A percentile compares a stretch with the other conserved stretches of the same genome.
Conservation (phyloP, 192 early-diverging fungal species). For the Phycomyces blakesleeanus region DNA sequence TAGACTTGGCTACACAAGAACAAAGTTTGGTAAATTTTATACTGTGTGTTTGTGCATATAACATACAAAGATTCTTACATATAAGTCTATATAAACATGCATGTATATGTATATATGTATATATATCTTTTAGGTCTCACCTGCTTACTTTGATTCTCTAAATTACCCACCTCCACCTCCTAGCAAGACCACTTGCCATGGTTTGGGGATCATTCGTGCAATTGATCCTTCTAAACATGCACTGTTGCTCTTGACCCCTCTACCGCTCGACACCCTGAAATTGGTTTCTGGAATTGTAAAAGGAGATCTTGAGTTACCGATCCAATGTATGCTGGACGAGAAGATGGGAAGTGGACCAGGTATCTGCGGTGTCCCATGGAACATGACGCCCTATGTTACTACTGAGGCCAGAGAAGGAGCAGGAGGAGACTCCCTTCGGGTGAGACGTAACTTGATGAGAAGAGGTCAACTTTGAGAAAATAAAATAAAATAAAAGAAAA, state of each 20-base stretch:
- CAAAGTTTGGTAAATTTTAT: neutral
- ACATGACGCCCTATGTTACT: conserved; percentile 47
- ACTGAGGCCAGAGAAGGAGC: conserved; percentile 33
- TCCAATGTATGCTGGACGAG: conserved; percentile 43
- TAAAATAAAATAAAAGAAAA: conserved; percentile 10
- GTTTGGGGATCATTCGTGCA: conserved; percentile 63
- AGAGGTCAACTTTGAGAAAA: conserved; percentile 15
- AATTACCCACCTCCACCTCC: conserved; percentile 43
- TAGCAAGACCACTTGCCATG: conserved; percentile 51
- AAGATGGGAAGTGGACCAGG: conserved; percentile 20
- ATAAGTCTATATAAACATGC: neutral
- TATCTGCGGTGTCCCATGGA: conserved; percentile 49
- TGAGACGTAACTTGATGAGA: conserved; percentile 33
- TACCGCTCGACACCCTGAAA: conserved; percentile 32
- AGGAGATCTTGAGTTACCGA: conserved; percentile 51
- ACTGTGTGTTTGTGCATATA: neutral
- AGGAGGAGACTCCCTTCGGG: conserved; percentile 23
- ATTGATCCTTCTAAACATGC: conserved; percentile 53
- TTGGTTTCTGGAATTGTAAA: conserved; percentile 46
- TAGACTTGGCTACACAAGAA: neutral
- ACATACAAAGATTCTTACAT: neutral
- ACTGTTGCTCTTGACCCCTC: conserved; percentile 56
- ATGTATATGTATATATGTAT: too few relatives aligned
- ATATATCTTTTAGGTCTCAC: too few relatives aligned
- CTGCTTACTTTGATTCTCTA: conserved; percentile 40